These are phyloP conservation scores for Candida hungchunana DNA, from an alignment of 805 yeast species.

Conservation along the genomic window DNA sequence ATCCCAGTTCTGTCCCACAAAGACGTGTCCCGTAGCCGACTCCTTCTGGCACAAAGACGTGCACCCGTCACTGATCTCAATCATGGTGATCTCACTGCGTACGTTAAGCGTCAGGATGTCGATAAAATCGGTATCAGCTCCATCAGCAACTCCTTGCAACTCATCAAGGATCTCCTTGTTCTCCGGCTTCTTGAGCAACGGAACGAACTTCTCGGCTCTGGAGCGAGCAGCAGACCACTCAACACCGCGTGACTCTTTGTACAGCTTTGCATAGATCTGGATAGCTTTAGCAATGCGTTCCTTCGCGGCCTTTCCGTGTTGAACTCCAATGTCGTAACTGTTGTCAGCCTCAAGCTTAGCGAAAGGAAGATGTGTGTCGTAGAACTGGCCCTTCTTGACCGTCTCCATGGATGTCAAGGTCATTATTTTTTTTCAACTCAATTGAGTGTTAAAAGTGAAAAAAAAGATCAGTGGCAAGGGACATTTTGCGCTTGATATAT, in stretches of 20 bases:
- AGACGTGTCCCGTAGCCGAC: constrained; percentile 19
- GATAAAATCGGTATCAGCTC: constrained; percentile 28
- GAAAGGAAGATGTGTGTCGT: constrained; percentile 27
- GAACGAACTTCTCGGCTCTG: constrained; percentile 28
- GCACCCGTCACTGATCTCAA: constrained; percentile 36
- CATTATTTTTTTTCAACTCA: too few species aligned
- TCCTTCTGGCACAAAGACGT: constrained; percentile 30
- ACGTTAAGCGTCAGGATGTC: constrained; percentile 37
- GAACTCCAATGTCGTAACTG: constrained; percentile 31
- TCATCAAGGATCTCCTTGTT: constrained; percentile 33
- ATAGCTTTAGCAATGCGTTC: constrained; percentile 28
- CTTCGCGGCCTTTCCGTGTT: constrained; percentile 33
- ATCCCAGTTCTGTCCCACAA: constrained; percentile 40
- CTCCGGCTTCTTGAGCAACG: constrained; percentile 20
- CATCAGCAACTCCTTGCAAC: constrained; percentile 35
- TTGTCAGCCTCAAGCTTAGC: constrained; percentile 20
- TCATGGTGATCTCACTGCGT: constrained; percentile 35
- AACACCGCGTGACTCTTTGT: constrained; percentile 22
- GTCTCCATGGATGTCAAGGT: too few species aligned
- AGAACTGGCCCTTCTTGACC: constrained; percentile 18
- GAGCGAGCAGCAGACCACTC: constrained; percentile 30
- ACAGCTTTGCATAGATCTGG: constrained; percentile 28
- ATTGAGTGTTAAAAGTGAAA: too few species aligned
- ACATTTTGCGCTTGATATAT: too few species aligned
- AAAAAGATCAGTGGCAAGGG: too few species aligned